A percentile compares a stretch with the other conserved stretches of the same genome.
These are phyloP conservation scores for Nymphaea thermarum DNA, from an alignment of 164 flowering plant species.

Conservation along the genomic window DNA sequence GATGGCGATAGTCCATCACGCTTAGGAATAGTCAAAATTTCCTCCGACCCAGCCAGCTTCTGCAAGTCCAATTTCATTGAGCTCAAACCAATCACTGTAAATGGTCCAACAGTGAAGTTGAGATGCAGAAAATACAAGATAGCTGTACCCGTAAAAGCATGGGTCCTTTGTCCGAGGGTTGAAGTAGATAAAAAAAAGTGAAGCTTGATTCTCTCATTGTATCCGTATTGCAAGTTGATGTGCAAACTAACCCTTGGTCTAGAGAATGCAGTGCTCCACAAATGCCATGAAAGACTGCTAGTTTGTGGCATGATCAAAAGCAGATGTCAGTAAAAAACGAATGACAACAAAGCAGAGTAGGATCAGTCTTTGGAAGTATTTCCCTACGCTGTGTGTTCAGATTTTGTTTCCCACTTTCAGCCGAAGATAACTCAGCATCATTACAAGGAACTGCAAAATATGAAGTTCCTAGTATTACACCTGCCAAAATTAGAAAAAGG, in stretches of 20 bases:
- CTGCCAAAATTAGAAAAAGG: slow-evolving; percentile 22
- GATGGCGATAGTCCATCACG: slow-evolving; percentile 11
- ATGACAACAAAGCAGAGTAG: not conserved
- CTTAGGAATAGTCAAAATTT: slow-evolving; percentile 47
- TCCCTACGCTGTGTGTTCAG: slow-evolving; percentile 40
- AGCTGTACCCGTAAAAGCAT: slow-evolving; percentile 72
- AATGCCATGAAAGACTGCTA: slow-evolving; percentile 61
- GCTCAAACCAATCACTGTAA: not conserved
- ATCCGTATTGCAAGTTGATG: slow-evolving; percentile 51
- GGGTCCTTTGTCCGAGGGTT: slow-evolving; percentile 69
- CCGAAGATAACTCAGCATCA: slow-evolving; percentile 28
- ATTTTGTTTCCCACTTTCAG: slow-evolving; percentile 35
- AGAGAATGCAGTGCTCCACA: slow-evolving; percentile 44
- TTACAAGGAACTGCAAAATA: slow-evolving; percentile 44
- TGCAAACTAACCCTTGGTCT: slow-evolving; percentile 75
- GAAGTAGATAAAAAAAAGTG: slow-evolving; percentile 62
- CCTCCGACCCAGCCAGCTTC: slow-evolving; percentile 81
- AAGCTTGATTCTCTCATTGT: slow-evolving; percentile 41
- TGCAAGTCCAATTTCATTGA: slow-evolving; percentile 17
- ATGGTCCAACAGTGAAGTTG: too few relatives aligned
- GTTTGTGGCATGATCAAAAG: not conserved
- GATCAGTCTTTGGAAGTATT: not conserved
- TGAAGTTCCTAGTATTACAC: slow-evolving; percentile 46
- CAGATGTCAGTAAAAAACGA: not conserved
- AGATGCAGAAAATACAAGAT: not conserved